Percentiles rank a stretch among this genome's conserved stretches.
These are phyloP conservation scores for Carex cristatella DNA, from an alignment of 176 grass and related monocot species.

Conservation along the genomic window DNA sequence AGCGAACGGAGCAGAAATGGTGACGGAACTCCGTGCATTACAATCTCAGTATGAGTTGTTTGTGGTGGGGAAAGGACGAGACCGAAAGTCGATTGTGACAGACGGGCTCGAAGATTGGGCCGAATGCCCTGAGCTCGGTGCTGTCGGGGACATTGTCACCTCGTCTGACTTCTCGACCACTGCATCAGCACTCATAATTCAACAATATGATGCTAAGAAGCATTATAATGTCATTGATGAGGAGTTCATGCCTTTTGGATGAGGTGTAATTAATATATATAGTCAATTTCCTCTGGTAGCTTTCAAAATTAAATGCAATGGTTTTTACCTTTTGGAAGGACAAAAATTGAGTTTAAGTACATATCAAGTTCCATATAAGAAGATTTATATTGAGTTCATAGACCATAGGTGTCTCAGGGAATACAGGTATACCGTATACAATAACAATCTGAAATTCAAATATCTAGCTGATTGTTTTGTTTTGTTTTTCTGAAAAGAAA, in stretches of 20 bases:
- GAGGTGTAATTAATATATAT: neutral
- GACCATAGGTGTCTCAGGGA: neutral
- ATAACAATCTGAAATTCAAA: neutral
- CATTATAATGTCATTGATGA: slow-evolving; percentile 77
- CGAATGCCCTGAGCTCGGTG: slow-evolving; percentile 67
- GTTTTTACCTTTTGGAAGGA: too few species aligned
- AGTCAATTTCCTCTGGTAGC: neutral
- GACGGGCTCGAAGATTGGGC: slow-evolving; percentile 69
- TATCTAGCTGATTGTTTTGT: neutral
- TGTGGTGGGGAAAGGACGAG: slow-evolving; percentile 42
- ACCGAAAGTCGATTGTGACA: slow-evolving; percentile 46
- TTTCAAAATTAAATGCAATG: neutral
- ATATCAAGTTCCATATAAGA: neutral
- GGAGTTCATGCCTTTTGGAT: slow-evolving; percentile 71
- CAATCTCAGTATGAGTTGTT: slow-evolving; percentile 52
- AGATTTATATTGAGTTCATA: neutral
- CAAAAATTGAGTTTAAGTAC: neutral
- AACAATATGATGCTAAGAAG: slow-evolving; percentile 78
- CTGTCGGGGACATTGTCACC: slow-evolving; percentile 55
- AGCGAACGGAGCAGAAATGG: slow-evolving; percentile 52
- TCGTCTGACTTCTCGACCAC: slow-evolving; percentile 60
- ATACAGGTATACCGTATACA: neutral
- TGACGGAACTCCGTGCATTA: slow-evolving; percentile 34
- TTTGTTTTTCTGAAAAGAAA: neutral
- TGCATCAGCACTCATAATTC: slow-evolving; percentile 61